These are phyloP conservation scores for Mycena crocata DNA, from an alignment of 768 basidiomycete genomes.

Conservation along the genomic window DNA sequence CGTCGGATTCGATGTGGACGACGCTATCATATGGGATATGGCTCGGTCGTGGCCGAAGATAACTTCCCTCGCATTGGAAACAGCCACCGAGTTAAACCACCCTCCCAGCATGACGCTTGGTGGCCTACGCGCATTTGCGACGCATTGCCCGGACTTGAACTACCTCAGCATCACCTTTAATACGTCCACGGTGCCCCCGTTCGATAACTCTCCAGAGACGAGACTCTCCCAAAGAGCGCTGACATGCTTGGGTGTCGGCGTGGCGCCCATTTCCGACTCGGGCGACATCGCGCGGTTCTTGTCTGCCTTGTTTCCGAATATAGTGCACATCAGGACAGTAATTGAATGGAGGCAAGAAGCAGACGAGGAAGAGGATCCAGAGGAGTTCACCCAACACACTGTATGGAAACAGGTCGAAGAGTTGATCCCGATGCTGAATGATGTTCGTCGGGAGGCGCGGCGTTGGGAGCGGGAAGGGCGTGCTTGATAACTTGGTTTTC, in stretches of 20 bases:
- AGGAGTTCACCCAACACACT: no score
- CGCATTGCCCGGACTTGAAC: background rate
- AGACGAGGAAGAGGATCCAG: no score
- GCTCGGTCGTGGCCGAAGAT: background rate
- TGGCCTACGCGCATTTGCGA: background rate
- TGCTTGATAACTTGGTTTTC: no score
- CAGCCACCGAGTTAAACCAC: background rate
- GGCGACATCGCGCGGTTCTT: background rate
- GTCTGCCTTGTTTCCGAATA: background rate
- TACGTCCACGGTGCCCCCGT: constrained; percentile 4
- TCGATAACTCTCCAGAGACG: background rate
- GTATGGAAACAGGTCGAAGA: no score
- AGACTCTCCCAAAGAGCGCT: background rate
- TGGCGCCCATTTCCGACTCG: background rate
- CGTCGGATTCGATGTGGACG: no score
- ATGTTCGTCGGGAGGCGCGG: no score
- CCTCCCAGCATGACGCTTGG: background rate
- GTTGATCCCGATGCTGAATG: no score
- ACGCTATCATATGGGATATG: background rate
- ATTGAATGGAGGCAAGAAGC: no score
- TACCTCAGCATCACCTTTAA: background rate
- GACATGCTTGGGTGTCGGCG: background rate
- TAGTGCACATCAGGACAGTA: background rate
- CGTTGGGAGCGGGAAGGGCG: no score
- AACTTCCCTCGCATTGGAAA: background rate